Evolutionary conservation across 495 filamentous ascomycete genomes (phyloP).

Genomic region (Amniculicola lignicola): DNA sequence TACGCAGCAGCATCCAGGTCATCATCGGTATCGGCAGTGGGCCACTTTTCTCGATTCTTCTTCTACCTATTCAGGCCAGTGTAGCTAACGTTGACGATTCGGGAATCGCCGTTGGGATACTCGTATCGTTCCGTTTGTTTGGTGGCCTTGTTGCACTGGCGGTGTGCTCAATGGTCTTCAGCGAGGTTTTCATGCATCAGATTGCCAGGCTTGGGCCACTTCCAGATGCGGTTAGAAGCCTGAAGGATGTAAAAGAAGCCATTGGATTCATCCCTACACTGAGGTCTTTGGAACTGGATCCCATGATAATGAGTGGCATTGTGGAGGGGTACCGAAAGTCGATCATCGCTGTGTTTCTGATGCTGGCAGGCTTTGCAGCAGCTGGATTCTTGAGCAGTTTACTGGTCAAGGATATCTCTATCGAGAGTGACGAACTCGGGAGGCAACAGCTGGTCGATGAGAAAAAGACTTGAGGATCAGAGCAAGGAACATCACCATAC

Average conservation of each 20-base stretch:
- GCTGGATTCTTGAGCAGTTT: no score
- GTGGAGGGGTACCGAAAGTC: constrained; percentile 9
- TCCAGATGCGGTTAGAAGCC: neutral
- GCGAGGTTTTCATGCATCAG: constrained; percentile 31
- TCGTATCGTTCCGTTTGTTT: constrained; percentile 44
- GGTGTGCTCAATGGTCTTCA: constrained; percentile 38
- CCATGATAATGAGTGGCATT: neutral
- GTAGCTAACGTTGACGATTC: constrained; percentile 43
- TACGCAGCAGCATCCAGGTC: constrained; percentile 34
- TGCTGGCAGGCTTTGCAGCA: no score
- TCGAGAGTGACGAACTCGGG: constrained; percentile 18
- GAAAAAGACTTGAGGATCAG: no score
- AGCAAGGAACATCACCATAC: no score
- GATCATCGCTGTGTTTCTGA: constrained; percentile 1
- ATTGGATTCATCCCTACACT: constrained; percentile 19
- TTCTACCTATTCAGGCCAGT: constrained; percentile 43
- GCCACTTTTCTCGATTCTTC: constrained; percentile 15
- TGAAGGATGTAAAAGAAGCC: constrained; percentile 4
- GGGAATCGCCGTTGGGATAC: constrained; percentile 42
- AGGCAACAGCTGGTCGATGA: constrained; percentile 13
- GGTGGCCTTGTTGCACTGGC: constrained; percentile 45
- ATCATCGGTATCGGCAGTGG: constrained; percentile 40
- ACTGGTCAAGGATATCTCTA: constrained; percentile 7
- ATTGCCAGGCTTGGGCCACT: constrained; percentile 1
- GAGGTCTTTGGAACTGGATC: neutral